Base-by-base conservation (phyloP, 805 yeast genomes). In the Maudiozyma turicensis region DNA sequence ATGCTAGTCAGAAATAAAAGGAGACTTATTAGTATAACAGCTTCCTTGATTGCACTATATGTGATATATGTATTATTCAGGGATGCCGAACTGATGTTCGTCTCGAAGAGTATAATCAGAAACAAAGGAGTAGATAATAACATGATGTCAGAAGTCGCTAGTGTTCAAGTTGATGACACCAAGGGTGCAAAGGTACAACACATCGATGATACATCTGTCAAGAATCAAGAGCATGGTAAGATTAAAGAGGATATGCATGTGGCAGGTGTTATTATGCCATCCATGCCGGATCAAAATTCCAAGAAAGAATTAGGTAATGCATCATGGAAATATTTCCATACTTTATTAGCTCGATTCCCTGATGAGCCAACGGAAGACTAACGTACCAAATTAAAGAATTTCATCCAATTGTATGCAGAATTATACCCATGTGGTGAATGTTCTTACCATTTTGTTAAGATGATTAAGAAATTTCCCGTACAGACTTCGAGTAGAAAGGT, bases 371-470 rank as follows among this genome's bases (percentile, higher is more conserved):
- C 82, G 1, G 56, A 60, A 3, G 76, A 74, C 43, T 89, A 91
- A 59, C 74, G 80, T 46, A 63, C 72, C 32, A 84, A 91, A 30
- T 70, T 93, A 44, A 59, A 67, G 14, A 76, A 71, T 50, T 93
- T 81, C 63, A 74, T 93, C 20, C 68, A 78, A 26, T 70, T 86
- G 35, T 93, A 90, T 69, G 89, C 93, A 1, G 87, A 90, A 58
- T 91, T 93, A 8, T 93, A 93, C 55, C 99, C 99, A 0, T 91
- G 98, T 68, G 95, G 95, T 3, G 97, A 91, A 63, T 93, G 98
- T 68, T 97, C 99, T 0, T 73, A 86, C 54, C 98, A 93, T 66
- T 93, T 93, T 66, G 84, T 77, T 54, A 68, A 77, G 60, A 68
- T 91, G 54, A 67, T 93, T 49, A 60, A 71, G 49, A 74, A 83